These are phyloP conservation scores for Monosporozyma solicola DNA, from an alignment of 805 yeast species.

Conservation along the genomic window DNA sequence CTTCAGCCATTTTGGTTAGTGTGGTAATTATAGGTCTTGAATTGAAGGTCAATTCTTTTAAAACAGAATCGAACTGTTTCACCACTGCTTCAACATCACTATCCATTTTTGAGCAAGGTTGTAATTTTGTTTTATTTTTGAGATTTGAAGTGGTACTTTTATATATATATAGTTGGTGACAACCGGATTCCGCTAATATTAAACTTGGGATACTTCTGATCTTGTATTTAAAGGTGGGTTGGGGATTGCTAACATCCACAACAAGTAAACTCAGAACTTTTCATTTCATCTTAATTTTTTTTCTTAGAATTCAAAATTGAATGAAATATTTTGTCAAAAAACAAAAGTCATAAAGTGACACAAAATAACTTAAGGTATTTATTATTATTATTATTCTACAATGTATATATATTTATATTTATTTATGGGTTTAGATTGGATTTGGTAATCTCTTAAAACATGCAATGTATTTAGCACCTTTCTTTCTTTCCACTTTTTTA, in stretches of 20 bases:
- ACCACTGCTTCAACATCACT: slow-evolving; percentile 29
- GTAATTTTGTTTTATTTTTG: neutral
- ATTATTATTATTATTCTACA: neutral
- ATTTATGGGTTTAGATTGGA: slow-evolving; percentile 28
- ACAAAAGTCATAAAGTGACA: neutral
- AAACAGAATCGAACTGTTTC: slow-evolving; percentile 60
- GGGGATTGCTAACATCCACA: too few relatives aligned
- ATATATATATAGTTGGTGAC: neutral
- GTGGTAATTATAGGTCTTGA: slow-evolving; percentile 84
- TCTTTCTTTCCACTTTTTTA: slow-evolving; percentile 85
- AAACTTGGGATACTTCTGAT: too few relatives aligned
- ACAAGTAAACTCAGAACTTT: too few relatives aligned
- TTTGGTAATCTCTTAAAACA: slow-evolving; percentile 70
- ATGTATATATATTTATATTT: neutral
- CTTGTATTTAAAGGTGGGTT: too few relatives aligned
- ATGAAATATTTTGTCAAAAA: neutral
- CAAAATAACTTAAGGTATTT: neutral
- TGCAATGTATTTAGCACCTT: slow-evolving; percentile 81
- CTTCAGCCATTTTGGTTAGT: slow-evolving; percentile 78
- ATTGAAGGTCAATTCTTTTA: slow-evolving; percentile 74
- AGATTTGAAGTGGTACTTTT: neutral
- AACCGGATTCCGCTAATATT: too few relatives aligned
- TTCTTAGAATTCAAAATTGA: neutral
- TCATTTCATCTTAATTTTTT: neutral
- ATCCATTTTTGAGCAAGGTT: slow-evolving; percentile 9